A percentile compares a stretch with the other conserved stretches of the same genome.
Evolutionary conservation across 805 yeast species (phyloP).

Genomic region (Cyberlindnera samutprakarnensis): DNA sequence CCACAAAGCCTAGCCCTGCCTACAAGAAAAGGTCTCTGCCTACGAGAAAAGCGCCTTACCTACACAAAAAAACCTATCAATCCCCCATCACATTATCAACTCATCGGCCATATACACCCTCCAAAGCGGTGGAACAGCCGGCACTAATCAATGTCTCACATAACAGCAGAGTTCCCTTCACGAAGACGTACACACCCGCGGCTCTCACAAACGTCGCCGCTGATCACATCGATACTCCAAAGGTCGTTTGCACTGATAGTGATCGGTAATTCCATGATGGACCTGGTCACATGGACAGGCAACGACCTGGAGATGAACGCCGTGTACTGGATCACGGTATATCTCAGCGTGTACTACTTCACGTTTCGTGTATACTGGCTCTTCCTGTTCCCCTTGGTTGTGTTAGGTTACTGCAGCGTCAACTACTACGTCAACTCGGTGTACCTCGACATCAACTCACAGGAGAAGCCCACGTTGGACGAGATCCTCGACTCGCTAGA

Average conservation of each 20-base stretch:
- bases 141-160: constrained; percentile 1
- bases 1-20: too few species aligned
- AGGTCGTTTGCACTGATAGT: constrained; percentile 38
- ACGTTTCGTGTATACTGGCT: constrained; percentile 20
- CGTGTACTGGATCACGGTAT: constrained; percentile 28
- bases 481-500: constrained; percentile 38
- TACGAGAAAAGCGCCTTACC: too few species aligned
- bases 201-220: constrained; percentile 20
- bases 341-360: constrained; percentile 35
- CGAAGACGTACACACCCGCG: constrained; percentile 1
- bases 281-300: constrained; percentile 40
- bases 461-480: constrained; percentile 40
- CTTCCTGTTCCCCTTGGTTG: constrained; percentile 27
- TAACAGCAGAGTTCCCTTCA: constrained; percentile 1
- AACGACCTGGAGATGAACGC: constrained; percentile 35
- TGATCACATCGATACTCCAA: constrained; percentile 34
- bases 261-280: constrained; percentile 33
- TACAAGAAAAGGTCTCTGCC: too few species aligned
- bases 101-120: too few species aligned
- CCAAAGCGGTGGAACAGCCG: too few species aligned
- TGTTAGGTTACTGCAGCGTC: constrained; percentile 28
- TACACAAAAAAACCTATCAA: too few species aligned
- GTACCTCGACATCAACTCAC: constrained; percentile 28
- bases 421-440: constrained; percentile 39
- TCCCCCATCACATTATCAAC: too few species aligned